Conservation (phyloP, 176 grass and related monocot genomes). For the Phragmites australis region DNA sequence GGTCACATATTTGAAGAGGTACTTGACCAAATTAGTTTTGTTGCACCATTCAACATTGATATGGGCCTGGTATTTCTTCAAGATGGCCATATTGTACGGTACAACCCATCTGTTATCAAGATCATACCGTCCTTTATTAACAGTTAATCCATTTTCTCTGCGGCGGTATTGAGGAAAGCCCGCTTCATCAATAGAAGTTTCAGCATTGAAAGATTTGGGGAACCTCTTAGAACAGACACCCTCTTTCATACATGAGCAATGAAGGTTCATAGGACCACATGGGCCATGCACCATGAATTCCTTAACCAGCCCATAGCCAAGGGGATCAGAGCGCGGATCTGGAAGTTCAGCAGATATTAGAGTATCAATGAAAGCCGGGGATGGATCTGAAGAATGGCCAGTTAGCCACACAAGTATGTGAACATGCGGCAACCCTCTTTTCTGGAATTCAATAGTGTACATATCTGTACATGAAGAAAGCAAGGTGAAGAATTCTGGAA, state of each 20-base stretch:
- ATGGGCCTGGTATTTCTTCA: neutral
- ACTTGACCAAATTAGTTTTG: neutral
- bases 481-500: neutral
- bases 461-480: neutral
- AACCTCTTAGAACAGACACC: neutral
- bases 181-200: neutral
- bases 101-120: neutral
- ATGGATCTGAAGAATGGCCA: accelerated
- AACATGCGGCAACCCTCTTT: neutral
- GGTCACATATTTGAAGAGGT: neutral
- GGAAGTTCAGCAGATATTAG: neutral
- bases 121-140: neutral
- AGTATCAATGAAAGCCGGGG: accelerated
- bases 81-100: neutral
- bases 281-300: conserved; percentile 4
- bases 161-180: neutral
- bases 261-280: neutral
- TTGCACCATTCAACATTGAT: neutral
- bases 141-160: neutral
- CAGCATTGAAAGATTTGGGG: neutral
- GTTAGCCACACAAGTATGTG: neutral
- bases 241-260: neutral
- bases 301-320: neutral
- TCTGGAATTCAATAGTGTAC: conserved; percentile 12
- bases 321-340: accelerated